phyloP scores from a whole-genome alignment of 2,329 filamentous ascomycete species.

The Clarireedia monteithiana region DNA sequence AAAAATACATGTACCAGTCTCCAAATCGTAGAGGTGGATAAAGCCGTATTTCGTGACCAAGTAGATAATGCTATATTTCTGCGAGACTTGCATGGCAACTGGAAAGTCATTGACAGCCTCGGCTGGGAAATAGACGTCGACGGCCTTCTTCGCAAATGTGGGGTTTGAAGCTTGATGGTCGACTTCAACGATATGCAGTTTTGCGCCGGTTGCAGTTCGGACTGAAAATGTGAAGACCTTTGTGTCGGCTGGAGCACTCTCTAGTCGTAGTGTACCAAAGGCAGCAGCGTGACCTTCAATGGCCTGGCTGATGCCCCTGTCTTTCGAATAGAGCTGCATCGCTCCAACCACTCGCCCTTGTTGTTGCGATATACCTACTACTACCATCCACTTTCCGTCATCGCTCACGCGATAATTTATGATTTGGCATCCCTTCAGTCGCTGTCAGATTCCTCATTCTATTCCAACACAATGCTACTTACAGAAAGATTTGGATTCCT shows the following conservation, averaged over 20 bases:
- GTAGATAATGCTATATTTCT: constrained; percentile 94
- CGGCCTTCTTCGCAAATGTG: constrained; percentile 86
- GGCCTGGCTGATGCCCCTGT: constrained; percentile 92
- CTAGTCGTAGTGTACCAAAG: constrained; percentile 82
- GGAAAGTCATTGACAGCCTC: constrained; percentile 97
- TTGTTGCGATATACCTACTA: constrained; percentile 91
- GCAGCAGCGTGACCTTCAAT: constrained; percentile 96
- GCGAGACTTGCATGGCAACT: constrained; percentile 93
- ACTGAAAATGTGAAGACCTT: constrained; percentile 97
- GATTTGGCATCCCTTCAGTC: constrained; percentile 81
- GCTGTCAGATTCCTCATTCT: constrained; percentile 15
- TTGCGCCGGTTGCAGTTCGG: constrained; percentile 79
- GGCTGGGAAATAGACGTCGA: constrained; percentile 94
- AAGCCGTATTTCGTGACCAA: constrained; percentile 98
- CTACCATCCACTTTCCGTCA: constrained; percentile 97
- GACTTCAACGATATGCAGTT: constrained; percentile 96
- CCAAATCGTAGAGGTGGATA: constrained; percentile 96
- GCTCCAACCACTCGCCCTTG: constrained; percentile 89
- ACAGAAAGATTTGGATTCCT: constrained; percentile 84
- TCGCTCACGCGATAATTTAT: constrained; percentile 98
- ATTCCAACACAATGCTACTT: constrained; percentile 32
- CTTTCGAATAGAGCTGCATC: constrained; percentile 95
- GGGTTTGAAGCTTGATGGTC: constrained; percentile 88
- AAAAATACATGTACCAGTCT: constrained; percentile 92
- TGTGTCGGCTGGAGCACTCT: constrained; percentile 82